phyloP scores from a whole-genome alignment of 768 basidiomycete genomes.

The Ramaria rubella region DNA sequence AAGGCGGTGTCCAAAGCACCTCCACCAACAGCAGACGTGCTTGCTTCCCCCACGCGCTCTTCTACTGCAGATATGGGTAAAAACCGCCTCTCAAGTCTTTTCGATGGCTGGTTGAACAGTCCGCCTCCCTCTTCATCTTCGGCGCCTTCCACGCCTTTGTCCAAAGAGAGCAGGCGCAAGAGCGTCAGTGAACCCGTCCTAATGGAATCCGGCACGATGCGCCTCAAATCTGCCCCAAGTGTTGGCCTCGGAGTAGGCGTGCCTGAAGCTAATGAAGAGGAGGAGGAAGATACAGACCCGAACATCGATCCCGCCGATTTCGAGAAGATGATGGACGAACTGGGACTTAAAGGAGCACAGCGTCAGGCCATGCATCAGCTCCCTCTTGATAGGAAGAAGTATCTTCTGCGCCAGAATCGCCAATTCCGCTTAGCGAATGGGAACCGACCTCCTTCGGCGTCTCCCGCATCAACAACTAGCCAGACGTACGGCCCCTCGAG shows the following conservation, averaged over 20 bases:
- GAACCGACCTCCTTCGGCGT: slow-evolving; percentile 25
- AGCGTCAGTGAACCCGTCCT: slow-evolving; percentile 69
- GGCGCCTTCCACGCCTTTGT: slow-evolving; percentile 18
- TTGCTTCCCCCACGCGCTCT: slow-evolving; percentile 17
- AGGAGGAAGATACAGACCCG: slow-evolving; percentile 10
- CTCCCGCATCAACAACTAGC: slow-evolving; percentile 19
- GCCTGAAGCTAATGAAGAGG: slow-evolving; percentile 22
- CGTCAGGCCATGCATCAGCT: slow-evolving; percentile 58
- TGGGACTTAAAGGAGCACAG: slow-evolving; percentile 68
- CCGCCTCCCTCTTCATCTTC: slow-evolving; percentile 33
- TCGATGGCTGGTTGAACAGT: slow-evolving; percentile 57
- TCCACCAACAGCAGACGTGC: slow-evolving; percentile 15
- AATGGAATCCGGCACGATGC: slow-evolving; percentile 28
- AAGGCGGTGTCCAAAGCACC: slow-evolving; percentile 29
- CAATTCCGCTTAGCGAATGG: slow-evolving; percentile 31
- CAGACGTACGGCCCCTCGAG: slow-evolving; percentile 57
- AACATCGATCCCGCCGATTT: slow-evolving; percentile 45
- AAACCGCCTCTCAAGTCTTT: slow-evolving; percentile 55
- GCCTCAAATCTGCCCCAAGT: slow-evolving; percentile 5
- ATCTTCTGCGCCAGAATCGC: slow-evolving; percentile 54
- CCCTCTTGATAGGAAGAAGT: slow-evolving; percentile 55
- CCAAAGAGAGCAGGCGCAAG: slow-evolving; percentile 31
- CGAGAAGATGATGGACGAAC: slow-evolving; percentile 68
- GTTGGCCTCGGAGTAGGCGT: not conserved
- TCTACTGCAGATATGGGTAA: slow-evolving; percentile 47